Percentiles rank a stretch among this genome's conserved stretches.
Conservation (phyloP, 768 basidiomycete genomes). For the Boletus rex-veris region DNA sequence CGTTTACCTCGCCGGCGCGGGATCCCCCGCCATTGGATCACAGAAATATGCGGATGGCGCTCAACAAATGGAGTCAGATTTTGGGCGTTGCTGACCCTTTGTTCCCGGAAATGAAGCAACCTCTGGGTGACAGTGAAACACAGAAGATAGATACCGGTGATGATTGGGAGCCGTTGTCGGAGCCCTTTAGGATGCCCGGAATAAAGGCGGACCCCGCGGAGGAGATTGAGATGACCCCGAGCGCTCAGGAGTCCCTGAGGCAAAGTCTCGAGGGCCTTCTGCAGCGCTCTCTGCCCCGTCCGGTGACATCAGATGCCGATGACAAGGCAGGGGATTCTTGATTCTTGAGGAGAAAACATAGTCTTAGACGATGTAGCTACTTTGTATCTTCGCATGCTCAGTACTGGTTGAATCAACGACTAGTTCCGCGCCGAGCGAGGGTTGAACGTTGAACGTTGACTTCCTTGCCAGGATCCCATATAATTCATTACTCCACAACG, state of each 20-base stretch:
- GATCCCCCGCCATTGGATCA: constrained; percentile 17
- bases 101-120: constrained; percentile 29
- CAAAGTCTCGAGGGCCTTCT: constrained; percentile 22
- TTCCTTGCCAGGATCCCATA: not conserved
- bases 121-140: constrained; percentile 1
- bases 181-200: constrained; percentile 5
- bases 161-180: constrained; percentile 29
- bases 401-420: not conserved
- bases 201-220: not conserved
- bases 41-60: constrained; percentile 28
- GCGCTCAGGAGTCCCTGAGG: constrained; percentile 17
- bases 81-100: constrained; percentile 30
- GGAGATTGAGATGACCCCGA: constrained; percentile 3
- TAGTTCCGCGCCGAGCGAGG: constrained; percentile 18
- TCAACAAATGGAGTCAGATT: constrained; percentile 36
- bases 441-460: no score
- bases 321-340: not conserved
- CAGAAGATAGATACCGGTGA: not conserved
- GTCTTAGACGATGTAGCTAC: not conserved
- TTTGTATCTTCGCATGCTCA: not conserved
- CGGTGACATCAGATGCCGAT: not conserved
- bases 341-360: not conserved
- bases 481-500: not conserved
- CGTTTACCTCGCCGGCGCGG: constrained; percentile 18
- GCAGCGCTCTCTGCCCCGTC: constrained; percentile 6